A percentile compares a stretch with the other conserved stretches of the same genome.
Conservation (phyloP, 805 yeast genomes). For the Starmerella bombi region DNA sequence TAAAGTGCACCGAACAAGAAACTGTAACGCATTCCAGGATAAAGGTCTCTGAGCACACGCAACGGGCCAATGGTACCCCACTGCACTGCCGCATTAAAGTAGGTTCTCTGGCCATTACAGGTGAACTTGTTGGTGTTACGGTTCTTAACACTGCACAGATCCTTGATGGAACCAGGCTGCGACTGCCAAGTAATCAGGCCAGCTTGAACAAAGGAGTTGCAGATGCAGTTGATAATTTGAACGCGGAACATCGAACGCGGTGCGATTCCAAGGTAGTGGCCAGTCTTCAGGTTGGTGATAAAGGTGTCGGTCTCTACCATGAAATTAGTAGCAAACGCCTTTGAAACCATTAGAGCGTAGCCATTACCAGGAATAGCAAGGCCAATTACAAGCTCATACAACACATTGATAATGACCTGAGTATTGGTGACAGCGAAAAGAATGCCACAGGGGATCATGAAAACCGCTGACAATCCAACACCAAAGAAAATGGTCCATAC, state of each 20-base stretch:
- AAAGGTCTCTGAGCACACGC: conserved; percentile 11
- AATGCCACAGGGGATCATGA: conserved; percentile 40
- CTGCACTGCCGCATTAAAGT: conserved; percentile 38
- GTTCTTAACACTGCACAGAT: conserved; percentile 30
- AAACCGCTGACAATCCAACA: conserved; percentile 38
- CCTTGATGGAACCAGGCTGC: conserved; percentile 26
- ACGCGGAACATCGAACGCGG: conserved; percentile 47
- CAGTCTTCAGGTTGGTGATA: conserved; percentile 40
- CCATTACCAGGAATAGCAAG: conserved; percentile 47
- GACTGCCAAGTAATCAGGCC: conserved; percentile 29
- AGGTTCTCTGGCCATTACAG: conserved; percentile 31
- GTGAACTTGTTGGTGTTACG: conserved; percentile 29
- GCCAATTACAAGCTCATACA: conserved; percentile 40
- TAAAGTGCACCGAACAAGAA: conserved; percentile 41
- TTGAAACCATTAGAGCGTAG: conserved; percentile 39
- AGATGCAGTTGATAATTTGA: conserved; percentile 27
- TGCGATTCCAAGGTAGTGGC: conserved; percentile 46
- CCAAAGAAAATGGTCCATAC: conserved; percentile 39
- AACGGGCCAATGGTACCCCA: conserved; percentile 44
- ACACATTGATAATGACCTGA: conserved; percentile 38
- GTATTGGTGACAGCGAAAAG: conserved; percentile 39
- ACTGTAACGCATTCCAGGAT: conserved; percentile 30
- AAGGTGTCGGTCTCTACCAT: conserved; percentile 51
- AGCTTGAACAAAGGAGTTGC: conserved; percentile 23
- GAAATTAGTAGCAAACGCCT: conserved; percentile 45